phyloP scores from a whole-genome alignment of 805 yeast species.

The Saccharomycopsis babjevae region DNA sequence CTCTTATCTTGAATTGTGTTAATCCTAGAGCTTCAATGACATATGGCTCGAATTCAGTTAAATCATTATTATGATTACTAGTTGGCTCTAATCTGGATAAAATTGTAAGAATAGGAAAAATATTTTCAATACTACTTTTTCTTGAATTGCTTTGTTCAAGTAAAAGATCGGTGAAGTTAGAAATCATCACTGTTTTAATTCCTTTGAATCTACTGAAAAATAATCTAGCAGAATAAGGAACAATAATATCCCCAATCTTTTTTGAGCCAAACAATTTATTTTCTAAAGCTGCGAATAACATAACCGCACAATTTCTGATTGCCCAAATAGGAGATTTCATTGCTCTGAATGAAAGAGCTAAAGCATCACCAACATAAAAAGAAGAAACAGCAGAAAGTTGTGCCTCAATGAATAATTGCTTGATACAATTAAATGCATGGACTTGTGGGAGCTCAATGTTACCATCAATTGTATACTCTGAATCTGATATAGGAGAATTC shows the following conservation, averaged over 20 bases:
- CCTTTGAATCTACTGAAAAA: conserved; percentile 61
- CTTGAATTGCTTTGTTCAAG: conserved; percentile 17
- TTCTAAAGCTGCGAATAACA: conserved; percentile 82
- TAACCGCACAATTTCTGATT: conserved; percentile 81
- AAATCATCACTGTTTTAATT: conserved; percentile 39
- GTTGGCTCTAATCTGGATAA: conserved; percentile 59
- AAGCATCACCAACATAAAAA: conserved; percentile 43
- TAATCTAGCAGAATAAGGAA: conserved; percentile 39
- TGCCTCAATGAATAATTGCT: conserved; percentile 63
- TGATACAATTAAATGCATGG: conserved; percentile 83
- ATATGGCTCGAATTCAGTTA: conserved; percentile 41
- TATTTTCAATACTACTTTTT: conserved; percentile 37
- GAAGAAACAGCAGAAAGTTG: conserved; percentile 45
- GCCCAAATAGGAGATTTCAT: conserved; percentile 74
- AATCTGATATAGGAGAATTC: conserved; percentile 32
- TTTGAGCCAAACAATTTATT: conserved; percentile 59
- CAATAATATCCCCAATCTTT: conserved; percentile 30
- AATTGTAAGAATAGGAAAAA: conserved; percentile 69
- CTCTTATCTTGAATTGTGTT: conserved; percentile 74
- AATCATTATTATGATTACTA: conserved; percentile 37
- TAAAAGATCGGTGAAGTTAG: conserved; percentile 29
- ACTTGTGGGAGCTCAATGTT: conserved; percentile 81
- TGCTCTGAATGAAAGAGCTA: conserved; percentile 49
- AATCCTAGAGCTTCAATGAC: conserved; percentile 41
- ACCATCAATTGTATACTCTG: conserved; percentile 32